phyloP scores from a whole-genome alignment of 2,329 filamentous ascomycete genomes.

The Trichophyton simii region DNA sequence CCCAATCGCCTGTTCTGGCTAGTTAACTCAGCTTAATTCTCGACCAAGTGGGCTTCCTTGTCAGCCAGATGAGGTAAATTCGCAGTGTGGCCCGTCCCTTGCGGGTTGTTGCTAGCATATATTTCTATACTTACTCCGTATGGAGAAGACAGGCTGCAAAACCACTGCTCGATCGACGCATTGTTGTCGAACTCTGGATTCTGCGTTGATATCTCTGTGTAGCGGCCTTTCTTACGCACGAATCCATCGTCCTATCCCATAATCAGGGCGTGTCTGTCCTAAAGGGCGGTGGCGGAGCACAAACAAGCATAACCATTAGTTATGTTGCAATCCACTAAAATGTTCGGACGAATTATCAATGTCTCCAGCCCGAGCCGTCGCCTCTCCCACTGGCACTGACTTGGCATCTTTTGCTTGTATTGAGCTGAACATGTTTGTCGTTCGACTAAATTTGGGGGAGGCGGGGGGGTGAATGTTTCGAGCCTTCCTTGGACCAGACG shows the following conservation, averaged over 20 bases:
- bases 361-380: background rate
- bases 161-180: background rate
- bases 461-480: background rate
- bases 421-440: background rate
- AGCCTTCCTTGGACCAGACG: background rate
- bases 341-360: background rate
- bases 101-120: background rate
- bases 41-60: background rate
- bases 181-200: background rate
- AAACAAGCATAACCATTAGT: background rate
- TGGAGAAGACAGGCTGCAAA: background rate
- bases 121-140: background rate
- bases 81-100: background rate
- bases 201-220: background rate
- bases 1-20: background rate
- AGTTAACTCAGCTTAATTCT: background rate
- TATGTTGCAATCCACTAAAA: background rate
- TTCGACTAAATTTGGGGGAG: background rate
- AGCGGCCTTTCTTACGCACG: background rate
- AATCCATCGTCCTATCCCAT: background rate
- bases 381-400: background rate
- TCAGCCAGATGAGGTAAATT: background rate
- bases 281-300: background rate
- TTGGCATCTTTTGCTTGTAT: background rate
- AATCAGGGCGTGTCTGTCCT: background rate